Conservation (phyloP, 2,329 filamentous ascomycete species). For the Biscogniauxia mediterranea region DNA sequence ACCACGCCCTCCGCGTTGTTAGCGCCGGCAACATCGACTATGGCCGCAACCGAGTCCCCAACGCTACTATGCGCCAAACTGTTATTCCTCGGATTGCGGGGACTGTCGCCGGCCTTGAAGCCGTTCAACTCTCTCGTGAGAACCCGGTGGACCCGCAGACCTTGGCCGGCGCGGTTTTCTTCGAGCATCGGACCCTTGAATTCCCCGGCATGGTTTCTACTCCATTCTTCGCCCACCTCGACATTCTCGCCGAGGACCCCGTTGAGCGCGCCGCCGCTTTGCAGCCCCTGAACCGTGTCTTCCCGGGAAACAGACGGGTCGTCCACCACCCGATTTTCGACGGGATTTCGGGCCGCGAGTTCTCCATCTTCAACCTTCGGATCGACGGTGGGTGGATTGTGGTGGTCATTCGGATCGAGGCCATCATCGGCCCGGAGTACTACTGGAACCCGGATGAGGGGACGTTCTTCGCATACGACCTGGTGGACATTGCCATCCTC, state of each 20-base stretch:
- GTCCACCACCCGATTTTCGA: neutral
- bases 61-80: neutral
- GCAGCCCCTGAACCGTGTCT: too few relatives aligned
- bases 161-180: neutral
- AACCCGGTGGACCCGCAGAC: neutral
- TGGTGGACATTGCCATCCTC: too few relatives aligned
- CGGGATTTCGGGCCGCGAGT: neutral
- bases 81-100: neutral
- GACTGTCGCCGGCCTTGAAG: neutral
- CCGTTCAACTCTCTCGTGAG: neutral
- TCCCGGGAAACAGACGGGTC: too few relatives aligned
- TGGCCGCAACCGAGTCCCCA: neutral
- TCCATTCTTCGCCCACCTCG: neutral
- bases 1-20: neutral
- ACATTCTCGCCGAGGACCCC: neutral
- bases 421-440: too few relatives aligned
- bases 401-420: neutral
- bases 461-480: too few relatives aligned
- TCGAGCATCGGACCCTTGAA: neutral
- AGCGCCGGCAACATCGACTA: neutral
- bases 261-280: neutral
- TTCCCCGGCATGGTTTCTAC: neutral
- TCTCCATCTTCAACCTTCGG: neutral
- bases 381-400: neutral
- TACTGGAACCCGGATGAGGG: too few relatives aligned